These are phyloP conservation scores for Cystofilobasidium ferigula DNA, from an alignment of 768 basidiomycete genomes.

Conservation along the genomic window DNA sequence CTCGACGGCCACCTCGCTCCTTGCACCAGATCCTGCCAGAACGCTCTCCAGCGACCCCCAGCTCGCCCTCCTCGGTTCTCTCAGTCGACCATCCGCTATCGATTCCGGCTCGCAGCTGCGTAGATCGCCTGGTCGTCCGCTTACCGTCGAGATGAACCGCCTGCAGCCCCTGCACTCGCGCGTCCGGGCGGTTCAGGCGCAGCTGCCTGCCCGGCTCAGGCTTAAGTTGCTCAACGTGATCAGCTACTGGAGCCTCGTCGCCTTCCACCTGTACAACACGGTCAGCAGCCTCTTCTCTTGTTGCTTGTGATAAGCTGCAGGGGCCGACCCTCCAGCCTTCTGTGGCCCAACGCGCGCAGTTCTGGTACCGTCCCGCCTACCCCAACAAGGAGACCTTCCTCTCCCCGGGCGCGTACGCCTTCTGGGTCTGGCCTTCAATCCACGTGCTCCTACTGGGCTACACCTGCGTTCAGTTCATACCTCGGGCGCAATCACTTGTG, in stretches of 20 bases:
- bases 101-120: too few species aligned
- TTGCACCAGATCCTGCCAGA: too few species aligned
- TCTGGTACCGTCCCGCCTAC: constrained; percentile 2
- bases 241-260: constrained; percentile 16
- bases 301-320: too few species aligned
- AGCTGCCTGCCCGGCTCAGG: constrained; percentile 3
- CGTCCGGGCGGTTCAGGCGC: not conserved
- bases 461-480: constrained; percentile 48
- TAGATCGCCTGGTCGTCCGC: too few species aligned
- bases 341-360: not conserved
- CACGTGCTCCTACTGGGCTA: constrained; percentile 84
- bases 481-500: constrained; percentile 41
- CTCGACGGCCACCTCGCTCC: too few species aligned
- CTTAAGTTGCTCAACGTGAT: constrained; percentile 22
- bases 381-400: constrained; percentile 68
- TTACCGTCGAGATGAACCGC: not conserved
- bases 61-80: too few species aligned
- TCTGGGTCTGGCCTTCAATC: constrained; percentile 82
- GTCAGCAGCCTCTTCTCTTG: not conserved
- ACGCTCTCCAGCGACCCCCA: too few species aligned
- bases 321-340: not conserved
- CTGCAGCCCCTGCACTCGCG: not conserved
- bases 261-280: constrained; percentile 22
- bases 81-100: too few species aligned
- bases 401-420: constrained; percentile 87